These are phyloP conservation scores for Chytriomyces sp. DNA, from an alignment of 192 early-diverging fungal species.

Conservation along the genomic window DNA sequence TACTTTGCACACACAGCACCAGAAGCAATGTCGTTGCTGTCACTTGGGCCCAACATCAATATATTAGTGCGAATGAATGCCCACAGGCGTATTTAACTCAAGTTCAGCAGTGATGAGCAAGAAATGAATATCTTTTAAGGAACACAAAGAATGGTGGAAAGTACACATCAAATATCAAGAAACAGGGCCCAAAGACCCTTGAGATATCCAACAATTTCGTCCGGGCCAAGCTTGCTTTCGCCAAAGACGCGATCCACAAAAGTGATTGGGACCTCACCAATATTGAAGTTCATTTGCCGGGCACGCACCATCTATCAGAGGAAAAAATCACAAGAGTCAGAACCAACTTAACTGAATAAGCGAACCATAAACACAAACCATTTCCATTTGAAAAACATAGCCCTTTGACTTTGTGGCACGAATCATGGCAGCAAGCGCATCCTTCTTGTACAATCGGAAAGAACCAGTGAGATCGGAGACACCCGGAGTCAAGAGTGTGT, in stretches of 20 bases:
- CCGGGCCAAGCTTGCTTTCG: conserved; percentile 92
- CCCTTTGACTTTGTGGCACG: conserved; percentile 90
- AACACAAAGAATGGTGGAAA: background rate
- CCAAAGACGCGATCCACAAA: conserved; percentile 99
- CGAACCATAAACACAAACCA: conserved; percentile 50
- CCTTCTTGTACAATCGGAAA: conserved; percentile 96
- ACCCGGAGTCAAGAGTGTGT: conserved; percentile 82
- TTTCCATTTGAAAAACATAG: conserved; percentile 99
- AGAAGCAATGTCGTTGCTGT: too few relatives aligned
- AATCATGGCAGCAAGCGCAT: conserved; percentile 85
- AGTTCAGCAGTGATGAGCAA: background rate
- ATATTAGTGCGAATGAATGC: too few relatives aligned
- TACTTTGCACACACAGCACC: too few relatives aligned
- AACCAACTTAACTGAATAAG: background rate
- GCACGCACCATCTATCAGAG: conserved; percentile 82
- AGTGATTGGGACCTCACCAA: conserved; percentile 94
- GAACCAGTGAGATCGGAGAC: conserved; percentile 95
- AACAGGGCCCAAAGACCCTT: conserved; percentile 89
- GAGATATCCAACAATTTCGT: conserved; percentile 92
- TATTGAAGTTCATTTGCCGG: conserved; percentile 82
- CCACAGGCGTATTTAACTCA: too few relatives aligned
- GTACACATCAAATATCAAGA: conserved; percentile 44
- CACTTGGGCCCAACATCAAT: too few relatives aligned
- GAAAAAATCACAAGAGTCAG: background rate
- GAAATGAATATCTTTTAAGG: background rate